Conservation (phyloP, 495 filamentous ascomycete species). For the Neurospora tetrasperma region DNA sequence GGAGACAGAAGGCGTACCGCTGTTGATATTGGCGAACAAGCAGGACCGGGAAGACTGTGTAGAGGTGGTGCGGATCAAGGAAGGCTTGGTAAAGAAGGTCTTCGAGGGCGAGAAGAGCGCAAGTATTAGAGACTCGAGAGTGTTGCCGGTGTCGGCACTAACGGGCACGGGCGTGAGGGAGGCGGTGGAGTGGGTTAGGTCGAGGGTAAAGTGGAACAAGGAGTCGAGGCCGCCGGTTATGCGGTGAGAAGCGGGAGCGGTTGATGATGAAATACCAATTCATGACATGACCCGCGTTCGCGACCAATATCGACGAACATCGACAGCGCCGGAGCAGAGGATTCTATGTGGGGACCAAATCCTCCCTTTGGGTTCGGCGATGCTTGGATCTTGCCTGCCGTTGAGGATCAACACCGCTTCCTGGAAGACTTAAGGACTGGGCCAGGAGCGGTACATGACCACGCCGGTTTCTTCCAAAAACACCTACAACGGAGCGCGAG, state of each 20-base stretch:
- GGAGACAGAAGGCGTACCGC: slow-evolving; percentile 80
- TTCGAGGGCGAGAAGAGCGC: slow-evolving; percentile 87
- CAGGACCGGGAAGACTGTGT: slow-evolving; percentile 96
- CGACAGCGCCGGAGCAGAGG: not conserved
- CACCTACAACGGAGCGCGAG: not conserved
- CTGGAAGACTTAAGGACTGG: not conserved
- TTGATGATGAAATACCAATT: not conserved
- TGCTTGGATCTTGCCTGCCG: not conserved
- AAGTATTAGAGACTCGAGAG: slow-evolving; percentile 77
- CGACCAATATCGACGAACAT: too few relatives aligned
- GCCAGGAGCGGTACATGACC: not conserved
- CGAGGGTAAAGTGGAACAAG: slow-evolving; percentile 89
- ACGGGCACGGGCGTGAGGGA: slow-evolving; percentile 86
- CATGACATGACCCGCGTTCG: too few relatives aligned
- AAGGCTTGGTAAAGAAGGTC: slow-evolving; percentile 84
- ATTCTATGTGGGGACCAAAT: not conserved
- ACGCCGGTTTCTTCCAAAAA: not conserved
- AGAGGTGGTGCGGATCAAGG: slow-evolving; percentile 94
- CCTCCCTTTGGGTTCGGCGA: not conserved
- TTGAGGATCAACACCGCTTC: not conserved
- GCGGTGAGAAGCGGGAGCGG: slow-evolving; percentile 41
- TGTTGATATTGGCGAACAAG: slow-evolving; percentile 92
- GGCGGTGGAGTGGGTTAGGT: slow-evolving; percentile 91
- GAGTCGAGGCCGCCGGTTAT: slow-evolving; percentile 86
- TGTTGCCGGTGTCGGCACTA: slow-evolving; percentile 83